These are phyloP conservation scores for Schwanniomyces pseudopolymorphus DNA, from an alignment of 805 yeast genomes.

Conservation along the genomic window DNA sequence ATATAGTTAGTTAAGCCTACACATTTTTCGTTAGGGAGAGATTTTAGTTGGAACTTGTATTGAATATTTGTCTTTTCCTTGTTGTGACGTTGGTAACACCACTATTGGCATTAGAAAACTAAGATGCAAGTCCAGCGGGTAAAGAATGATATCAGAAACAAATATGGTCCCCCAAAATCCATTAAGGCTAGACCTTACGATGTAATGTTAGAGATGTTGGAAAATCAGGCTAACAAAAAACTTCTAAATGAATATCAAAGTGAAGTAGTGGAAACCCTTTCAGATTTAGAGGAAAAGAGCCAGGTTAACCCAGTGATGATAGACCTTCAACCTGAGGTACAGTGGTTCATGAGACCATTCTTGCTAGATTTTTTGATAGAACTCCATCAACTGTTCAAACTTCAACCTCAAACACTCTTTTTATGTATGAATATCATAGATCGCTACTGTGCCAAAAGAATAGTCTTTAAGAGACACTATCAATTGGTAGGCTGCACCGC, in stretches of 20 bases:
- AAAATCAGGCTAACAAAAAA: slow-evolving; percentile 43
- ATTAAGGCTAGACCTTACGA: slow-evolving; percentile 36
- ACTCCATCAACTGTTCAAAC: slow-evolving; percentile 40
- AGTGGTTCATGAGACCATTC: slow-evolving; percentile 50
- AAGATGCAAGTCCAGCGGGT: slow-evolving; percentile 3
- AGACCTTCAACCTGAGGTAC: slow-evolving; percentile 46
- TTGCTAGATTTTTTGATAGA: slow-evolving; percentile 44
- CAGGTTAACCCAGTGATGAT: slow-evolving; percentile 53
- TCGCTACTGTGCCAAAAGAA: slow-evolving; percentile 46
- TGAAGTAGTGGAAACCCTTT: slow-evolving; percentile 38
- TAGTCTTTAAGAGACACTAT: slow-evolving; percentile 47
- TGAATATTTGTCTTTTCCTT: background rate
- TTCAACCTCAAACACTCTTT: slow-evolving; percentile 44
- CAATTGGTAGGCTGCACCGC: slow-evolving; percentile 49
- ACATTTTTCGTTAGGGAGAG: background rate
- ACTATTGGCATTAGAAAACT: background rate
- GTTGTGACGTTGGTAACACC: background rate
- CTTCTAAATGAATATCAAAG: slow-evolving; percentile 43
- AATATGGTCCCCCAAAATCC: slow-evolving; percentile 27
- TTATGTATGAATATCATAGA: slow-evolving; percentile 45
- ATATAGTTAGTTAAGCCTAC: background rate
- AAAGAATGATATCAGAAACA: slow-evolving; percentile 1
- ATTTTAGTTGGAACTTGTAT: background rate
- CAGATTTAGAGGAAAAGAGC: slow-evolving; percentile 39
- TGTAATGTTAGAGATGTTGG: slow-evolving; percentile 46